These are phyloP conservation scores for Penicillium bovifimosum DNA, from an alignment of 495 filamentous ascomycete genomes.

Conservation along the genomic window DNA sequence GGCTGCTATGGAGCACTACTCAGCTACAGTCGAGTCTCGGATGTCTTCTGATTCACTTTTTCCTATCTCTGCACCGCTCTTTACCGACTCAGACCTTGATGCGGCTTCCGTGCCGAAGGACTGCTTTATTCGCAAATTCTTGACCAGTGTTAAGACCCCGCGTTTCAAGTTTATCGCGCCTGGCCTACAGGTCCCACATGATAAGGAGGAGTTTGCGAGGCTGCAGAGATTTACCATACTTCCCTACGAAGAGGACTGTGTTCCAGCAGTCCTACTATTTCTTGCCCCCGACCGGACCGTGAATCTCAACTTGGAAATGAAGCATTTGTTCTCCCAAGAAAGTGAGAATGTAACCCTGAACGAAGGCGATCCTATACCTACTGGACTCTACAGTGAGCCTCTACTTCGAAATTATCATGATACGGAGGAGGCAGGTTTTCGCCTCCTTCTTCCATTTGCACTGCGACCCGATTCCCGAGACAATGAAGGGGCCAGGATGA, in stretches of 20 bases:
- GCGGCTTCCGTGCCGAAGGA: constrained; percentile 24
- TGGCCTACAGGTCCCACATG: constrained; percentile 25
- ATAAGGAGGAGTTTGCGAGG: constrained; percentile 17
- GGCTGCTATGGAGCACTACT: constrained; percentile 13
- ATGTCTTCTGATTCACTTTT: constrained; percentile 11
- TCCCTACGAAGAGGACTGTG: constrained; percentile 7
- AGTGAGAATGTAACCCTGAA: constrained; percentile 5
- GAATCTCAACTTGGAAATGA: constrained; percentile 17
- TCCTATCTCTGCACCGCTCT: constrained; percentile 11
- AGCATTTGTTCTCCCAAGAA: background rate
- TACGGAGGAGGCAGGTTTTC: constrained; percentile 18
- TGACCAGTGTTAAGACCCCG: constrained; percentile 26
- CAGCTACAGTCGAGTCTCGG: constrained; percentile 11
- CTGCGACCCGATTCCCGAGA: constrained; percentile 1
- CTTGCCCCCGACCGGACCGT: constrained; percentile 12
- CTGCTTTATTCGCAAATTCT: constrained; percentile 28
- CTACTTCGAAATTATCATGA: background rate
- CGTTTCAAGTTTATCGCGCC: constrained; percentile 34
- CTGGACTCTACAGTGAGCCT: constrained; percentile 18
- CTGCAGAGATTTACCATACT: constrained; percentile 20
- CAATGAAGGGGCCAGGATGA: constrained; percentile 21
- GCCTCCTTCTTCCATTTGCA: constrained; percentile 18
- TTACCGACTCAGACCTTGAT: constrained; percentile 23
- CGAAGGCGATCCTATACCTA: constrained; percentile 12
- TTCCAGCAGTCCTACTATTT: constrained; percentile 24